Evolutionary conservation across 1,284 basidiomycete genomes (phyloP), one percentile per base, ranked within the genome.

Genomic region (Puccinia coronata): DNA sequence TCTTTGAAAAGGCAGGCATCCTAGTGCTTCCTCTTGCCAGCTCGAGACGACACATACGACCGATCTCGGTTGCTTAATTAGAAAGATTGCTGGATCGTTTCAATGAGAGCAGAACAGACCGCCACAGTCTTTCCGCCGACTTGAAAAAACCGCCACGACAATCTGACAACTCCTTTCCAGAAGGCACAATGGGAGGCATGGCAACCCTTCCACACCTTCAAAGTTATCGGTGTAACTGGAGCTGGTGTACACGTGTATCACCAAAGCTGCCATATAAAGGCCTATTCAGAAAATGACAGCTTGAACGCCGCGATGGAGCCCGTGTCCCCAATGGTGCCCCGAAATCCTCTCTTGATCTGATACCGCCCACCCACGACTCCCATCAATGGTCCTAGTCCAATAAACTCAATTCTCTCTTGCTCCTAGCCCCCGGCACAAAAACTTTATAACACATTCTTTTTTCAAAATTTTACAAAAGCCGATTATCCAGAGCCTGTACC

Each of bases 171-270:
- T 65, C 61, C 61, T 65, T 39, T 23, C 11, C 14, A 61, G 57
- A 61, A 36, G 39, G 23, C 34, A 67, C 23, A 6, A 67, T 67
- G 63, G 63, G 41, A 67, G 63, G 63, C 63, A 67, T 67, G 41
- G 41, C 63, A 67, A 67, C 63, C 39, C 63, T 41, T 67, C 63
- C 41, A 67, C 63, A 67, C 63, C 39, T 43, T 43, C 39, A 41
- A 67, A 28, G 18, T 47, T 14, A 41, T 67, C 63, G 63, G 39
- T 67, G 63, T 67, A 67, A 43, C 39, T 43, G 39, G n/a, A n/a
- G 6, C 9, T 65, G 36, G 18, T 39, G 61, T 65, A 65, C n/a
- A 65, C n/a, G n/a, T 65, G 61, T 65, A 65, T 41, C 36, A 65
- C 61, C 36, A 3, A 65, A 65, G 61, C 36, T 65, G 61, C 61